A percentile compares a stretch with the other conserved stretches of the same genome.
These are phyloP conservation scores for Glarea lozoyensis DNA, from an alignment of 495 filamentous ascomycete species.

Conservation along the genomic window DNA sequence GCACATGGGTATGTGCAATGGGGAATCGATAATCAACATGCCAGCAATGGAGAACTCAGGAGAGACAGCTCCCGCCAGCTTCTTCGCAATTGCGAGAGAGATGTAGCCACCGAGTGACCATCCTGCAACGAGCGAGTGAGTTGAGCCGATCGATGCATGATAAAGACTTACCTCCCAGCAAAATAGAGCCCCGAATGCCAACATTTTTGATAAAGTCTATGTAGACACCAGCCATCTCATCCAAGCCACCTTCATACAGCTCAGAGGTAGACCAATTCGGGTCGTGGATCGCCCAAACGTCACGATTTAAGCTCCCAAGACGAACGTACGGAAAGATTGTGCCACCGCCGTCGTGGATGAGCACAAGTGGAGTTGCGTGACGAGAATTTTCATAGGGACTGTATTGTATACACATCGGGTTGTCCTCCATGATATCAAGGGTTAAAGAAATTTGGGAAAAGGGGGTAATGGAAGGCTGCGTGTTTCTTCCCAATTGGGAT, in stretches of 20 bases:
- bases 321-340: constrained; percentile 31
- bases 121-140: neutral
- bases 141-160: too few relatives aligned
- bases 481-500: too few relatives aligned
- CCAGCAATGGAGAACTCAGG: too few relatives aligned
- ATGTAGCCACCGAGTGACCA: neutral
- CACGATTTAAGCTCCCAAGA: constrained; percentile 24
- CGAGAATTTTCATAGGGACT: too few relatives aligned
- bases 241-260: constrained; percentile 25
- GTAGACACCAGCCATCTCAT: constrained; percentile 29
- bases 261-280: constrained; percentile 21
- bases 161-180: too few relatives aligned
- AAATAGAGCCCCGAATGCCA: neutral
- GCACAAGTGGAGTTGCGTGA: constrained; percentile 31
- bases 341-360: constrained; percentile 37
- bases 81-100: neutral
- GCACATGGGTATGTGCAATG: too few relatives aligned
- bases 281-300: constrained; percentile 30
- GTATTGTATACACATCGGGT: too few relatives aligned
- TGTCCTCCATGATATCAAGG: too few relatives aligned
- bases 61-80: neutral
- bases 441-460: too few relatives aligned
- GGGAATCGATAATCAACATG: too few relatives aligned
- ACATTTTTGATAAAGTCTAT: constrained; percentile 15
- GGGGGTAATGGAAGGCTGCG: too few relatives aligned